Evolutionary conservation across 495 filamentous ascomycete species (phyloP), one percentile per base, ranked within the genome.

Genomic region (Penicillium flavigenum): DNA sequence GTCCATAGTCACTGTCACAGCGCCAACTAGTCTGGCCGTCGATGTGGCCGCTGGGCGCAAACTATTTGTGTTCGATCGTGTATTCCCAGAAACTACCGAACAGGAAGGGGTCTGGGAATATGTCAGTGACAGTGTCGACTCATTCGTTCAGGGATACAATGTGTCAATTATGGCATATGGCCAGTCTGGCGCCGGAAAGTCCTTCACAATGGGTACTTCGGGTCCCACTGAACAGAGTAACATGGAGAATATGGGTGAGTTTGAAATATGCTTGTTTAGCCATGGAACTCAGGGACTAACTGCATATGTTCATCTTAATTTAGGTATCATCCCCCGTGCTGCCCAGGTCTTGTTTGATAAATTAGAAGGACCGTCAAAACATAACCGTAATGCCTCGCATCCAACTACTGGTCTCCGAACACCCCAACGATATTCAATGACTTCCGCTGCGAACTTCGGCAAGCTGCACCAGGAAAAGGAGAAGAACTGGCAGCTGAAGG

Each of bases 111-210:
- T 99, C 39, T 99, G 93, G 92, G 90, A 96, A 22, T 99, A 99
- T 64, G 76, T 99, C 34, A 83, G 82, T 62, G 95, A 98, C 59
- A 96, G 91, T 67, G 88, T 96, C 55, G 83, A 80, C 69, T 91
- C 92, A 2, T 99, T 99, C 71, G 71, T 95, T 8, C 90, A 96
- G 69, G 94, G 94, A 39, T 99, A 97, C 80, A 99, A 99, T 87
- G 94, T 99, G 63, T 99, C 94, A 12, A 84, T 99, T 47, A 81
- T 99, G 59, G 94, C 94, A 41, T 99, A 99, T 64, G 94, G 94
- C 63, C 94, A 99, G 77, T 99, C 94, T n/a, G 94, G 94, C 38
- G 91, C 94, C n/a, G 94, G 94, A 64, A 99, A 99, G 75, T 99
- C 94, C 1, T 98, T 97, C 70, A 99, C 94, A 0, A 99, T 99